phyloP scores from a whole-genome alignment of 2,329 filamentous ascomycete genomes.

The Coniochaeta hoffmannii region DNA sequence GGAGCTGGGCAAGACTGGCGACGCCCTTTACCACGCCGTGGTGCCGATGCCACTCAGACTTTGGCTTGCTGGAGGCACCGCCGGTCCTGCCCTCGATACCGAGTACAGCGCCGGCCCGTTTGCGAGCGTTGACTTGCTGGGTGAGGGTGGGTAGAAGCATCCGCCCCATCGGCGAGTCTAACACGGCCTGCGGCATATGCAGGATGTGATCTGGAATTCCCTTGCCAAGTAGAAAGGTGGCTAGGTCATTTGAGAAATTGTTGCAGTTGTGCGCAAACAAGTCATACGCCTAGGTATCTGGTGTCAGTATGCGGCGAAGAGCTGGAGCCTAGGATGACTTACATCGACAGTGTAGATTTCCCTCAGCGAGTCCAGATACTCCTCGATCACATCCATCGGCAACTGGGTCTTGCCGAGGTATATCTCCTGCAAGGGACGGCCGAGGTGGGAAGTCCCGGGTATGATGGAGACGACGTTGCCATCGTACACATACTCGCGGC shows the following conservation, averaged over 20 bases:
- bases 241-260: slow-evolving; percentile 90
- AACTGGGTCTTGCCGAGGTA: slow-evolving; percentile 70
- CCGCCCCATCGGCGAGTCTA: slow-evolving; percentile 51
- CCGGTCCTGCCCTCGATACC: slow-evolving; percentile 34
- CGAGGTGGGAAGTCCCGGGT: slow-evolving; percentile 81
- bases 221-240: slow-evolving; percentile 81
- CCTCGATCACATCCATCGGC: slow-evolving; percentile 72
- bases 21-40: slow-evolving; percentile 52
- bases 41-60: slow-evolving; percentile 14
- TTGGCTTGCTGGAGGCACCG: slow-evolving; percentile 19
- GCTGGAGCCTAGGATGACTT: slow-evolving; percentile 7
- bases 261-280: slow-evolving; percentile 92
- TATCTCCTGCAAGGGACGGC: slow-evolving; percentile 69
- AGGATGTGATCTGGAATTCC: slow-evolving; percentile 84
- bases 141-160: slow-evolving; percentile 72
- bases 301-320: neutral
- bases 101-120: slow-evolving; percentile 42
- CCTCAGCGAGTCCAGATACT: slow-evolving; percentile 80
- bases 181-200: slow-evolving; percentile 75
- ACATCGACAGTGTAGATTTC: slow-evolving; percentile 76
- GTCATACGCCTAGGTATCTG: slow-evolving; percentile 66
- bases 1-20: slow-evolving; percentile 50
- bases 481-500: slow-evolving; percentile 87
- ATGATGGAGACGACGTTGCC: slow-evolving; percentile 75
- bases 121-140: slow-evolving; percentile 41